These are phyloP conservation scores for Petunia secreta DNA, from an alignment of 257 asterid genomes.

Conservation along the genomic window DNA sequence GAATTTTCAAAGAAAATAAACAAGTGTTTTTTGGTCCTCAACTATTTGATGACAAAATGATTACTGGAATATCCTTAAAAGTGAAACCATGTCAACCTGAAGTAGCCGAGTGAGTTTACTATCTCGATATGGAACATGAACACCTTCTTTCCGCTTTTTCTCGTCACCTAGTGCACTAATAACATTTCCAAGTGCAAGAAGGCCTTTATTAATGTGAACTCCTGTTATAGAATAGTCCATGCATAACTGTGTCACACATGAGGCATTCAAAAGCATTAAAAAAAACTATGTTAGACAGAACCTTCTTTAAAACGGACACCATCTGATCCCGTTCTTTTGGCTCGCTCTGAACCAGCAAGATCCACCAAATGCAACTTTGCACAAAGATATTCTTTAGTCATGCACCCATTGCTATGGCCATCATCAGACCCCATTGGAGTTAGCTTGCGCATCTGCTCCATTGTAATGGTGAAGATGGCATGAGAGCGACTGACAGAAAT, in stretches of 20 bases:
- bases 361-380: constrained; percentile 99
- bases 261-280: neutral
- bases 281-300: constrained; percentile 23
- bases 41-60: neutral
- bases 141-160: constrained; percentile 92
- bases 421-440: too few relatives aligned
- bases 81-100: constrained; percentile 59
- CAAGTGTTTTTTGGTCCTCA: neutral
- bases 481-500: constrained; percentile 81
- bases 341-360: constrained; percentile 99
- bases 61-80: neutral
- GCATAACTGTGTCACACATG: neutral
- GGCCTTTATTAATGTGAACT: constrained; percentile 98
- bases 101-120: constrained; percentile 98
- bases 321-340: constrained; percentile 98
- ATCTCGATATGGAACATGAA: constrained; percentile 96
- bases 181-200: constrained; percentile 97
- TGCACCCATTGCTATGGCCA: constrained; percentile 56
- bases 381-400: constrained; percentile 93
- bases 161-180: constrained; percentile 99
- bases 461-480: constrained; percentile 97
- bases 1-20: too few relatives aligned
- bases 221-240: constrained; percentile 51
- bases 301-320: constrained; percentile 99
- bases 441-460: constrained; percentile 84